Conservation (phyloP, 768 basidiomycete genomes). For the Tremella yokohamensis region DNA sequence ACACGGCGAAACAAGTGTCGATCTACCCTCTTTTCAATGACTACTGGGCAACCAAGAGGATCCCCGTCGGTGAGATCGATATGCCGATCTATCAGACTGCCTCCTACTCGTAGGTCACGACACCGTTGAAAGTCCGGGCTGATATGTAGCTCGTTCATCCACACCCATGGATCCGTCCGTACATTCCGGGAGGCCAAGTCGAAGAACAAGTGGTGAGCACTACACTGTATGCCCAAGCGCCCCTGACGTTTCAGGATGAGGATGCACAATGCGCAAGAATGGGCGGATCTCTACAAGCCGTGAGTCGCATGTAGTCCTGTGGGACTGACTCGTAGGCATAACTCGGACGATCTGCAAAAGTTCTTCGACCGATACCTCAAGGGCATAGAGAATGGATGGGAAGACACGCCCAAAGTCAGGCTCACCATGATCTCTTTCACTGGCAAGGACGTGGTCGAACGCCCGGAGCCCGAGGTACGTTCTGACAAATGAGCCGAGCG, state of each 20-base stretch:
- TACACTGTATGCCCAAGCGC: too few species aligned
- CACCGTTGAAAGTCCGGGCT: neutral
- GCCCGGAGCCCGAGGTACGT: too few species aligned
- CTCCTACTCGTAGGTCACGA: constrained; percentile 8
- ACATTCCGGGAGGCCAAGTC: neutral
- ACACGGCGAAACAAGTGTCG: neutral
- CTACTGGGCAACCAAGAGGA: constrained; percentile 5
- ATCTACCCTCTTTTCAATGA: constrained; percentile 8
- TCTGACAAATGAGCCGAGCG: too few species aligned
- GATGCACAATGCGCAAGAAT: too few species aligned
- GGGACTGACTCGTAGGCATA: neutral
- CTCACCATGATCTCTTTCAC: neutral
- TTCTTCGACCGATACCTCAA: constrained; percentile 5
- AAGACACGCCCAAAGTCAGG: neutral
- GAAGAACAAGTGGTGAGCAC: neutral
- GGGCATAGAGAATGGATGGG: constrained; percentile 4
- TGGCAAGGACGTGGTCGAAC: too few species aligned
- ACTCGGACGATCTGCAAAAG: constrained; percentile 1
- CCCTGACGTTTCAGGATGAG: too few species aligned
- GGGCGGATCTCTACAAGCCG: neutral
- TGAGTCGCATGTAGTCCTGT: constrained; percentile 1
- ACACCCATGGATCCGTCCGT: neutral
- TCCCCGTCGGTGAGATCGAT: constrained; percentile 3
- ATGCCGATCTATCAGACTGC: constrained; percentile 9
- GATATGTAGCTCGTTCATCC: neutral